Base-by-base conservation (phyloP, 371 early-diverging fungal genomes). In the Apophysomyces ossiformis region DNA sequence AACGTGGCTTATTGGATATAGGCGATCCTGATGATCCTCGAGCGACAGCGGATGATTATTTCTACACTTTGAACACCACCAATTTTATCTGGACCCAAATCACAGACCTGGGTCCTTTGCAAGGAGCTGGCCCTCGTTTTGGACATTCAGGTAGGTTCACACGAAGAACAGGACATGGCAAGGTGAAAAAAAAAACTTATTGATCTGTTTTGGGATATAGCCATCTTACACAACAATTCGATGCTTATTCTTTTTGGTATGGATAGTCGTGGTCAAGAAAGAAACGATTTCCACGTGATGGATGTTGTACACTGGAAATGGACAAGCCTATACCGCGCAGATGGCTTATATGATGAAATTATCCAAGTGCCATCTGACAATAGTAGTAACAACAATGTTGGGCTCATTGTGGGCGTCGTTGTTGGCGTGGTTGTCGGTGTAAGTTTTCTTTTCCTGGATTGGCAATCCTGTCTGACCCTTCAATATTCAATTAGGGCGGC, bases 101-200 rank as follows among this genome's bases (percentile, higher is more conserved):
- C 11, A 50, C 54, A 1, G 5, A 16, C 21, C 54, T 50, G 11
- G 54, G 54, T 18, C 54, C 54, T 4, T 50, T 21, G 5, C 1
- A 16, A 21, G 54, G 54, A 4, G 54, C 54, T 18, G 58, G 58
- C 32, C 58, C 62, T 62, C 62, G 62, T 4, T 62, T 36, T 45
- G 62, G 62, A n/a, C 62, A 62, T 46, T 62, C 62, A 11, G 62
- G 62, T 62, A 62, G 4, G 4, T 9, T 43, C 12, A 43, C 43
- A 43, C 12, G 2, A n/a, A 50, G 5, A 50, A 50, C 16, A 21
- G 7, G 18, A 47, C 11, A n/a, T 2, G 47, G 18, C 18, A 15
- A 21, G 21, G 54, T 15, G n/a, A 15, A 38, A 58, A 5, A 9
- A 36, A 6, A 38, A 9, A 58, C 9, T 9, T 21, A 15, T 32